Evolutionary conservation across 208 protist genomes (phyloP).

Genomic region (Acanthamoeba healyi): DNA sequence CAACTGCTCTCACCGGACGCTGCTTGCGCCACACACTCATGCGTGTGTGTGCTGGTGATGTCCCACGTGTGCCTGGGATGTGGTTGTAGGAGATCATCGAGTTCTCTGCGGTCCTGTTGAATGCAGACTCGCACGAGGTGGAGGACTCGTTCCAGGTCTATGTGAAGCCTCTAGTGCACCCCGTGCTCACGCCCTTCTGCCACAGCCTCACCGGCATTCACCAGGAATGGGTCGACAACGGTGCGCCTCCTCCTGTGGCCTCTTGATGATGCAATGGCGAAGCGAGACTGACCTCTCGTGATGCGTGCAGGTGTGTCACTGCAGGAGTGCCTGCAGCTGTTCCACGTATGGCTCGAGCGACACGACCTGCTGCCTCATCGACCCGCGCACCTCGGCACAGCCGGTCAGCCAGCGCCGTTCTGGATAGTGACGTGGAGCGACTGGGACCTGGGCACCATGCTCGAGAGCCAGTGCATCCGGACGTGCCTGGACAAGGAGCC

Average conservation of each 20-base stretch:
- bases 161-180: conserved; percentile 92
- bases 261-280: too few relatives aligned
- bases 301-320: background rate
- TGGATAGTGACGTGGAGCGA: conserved; percentile 95
- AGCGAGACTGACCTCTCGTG: too few relatives aligned
- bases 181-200: conserved; percentile 94
- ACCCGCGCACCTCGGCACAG: background rate
- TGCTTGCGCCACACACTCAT: too few relatives aligned
- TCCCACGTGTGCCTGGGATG: too few relatives aligned
- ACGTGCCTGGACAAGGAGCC: conserved; percentile 29
- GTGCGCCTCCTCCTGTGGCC: too few relatives aligned
- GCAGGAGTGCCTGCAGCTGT: conserved; percentile 69
- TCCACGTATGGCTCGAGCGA: conserved; percentile 88
- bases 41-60: background rate
- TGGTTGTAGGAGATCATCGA: conserved; percentile 97
- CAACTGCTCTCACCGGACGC: too few relatives aligned
- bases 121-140: background rate
- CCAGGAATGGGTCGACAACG: conserved; percentile 93
- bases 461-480: conserved; percentile 9
- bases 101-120: conserved; percentile 94
- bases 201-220: conserved; percentile 96
- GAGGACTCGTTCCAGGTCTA: conserved; percentile 86
- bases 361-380: conserved; percentile 74
- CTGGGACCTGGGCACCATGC: conserved; percentile 94
- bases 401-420: conserved; percentile 82